A percentile compares a stretch with the other conserved stretches of the same genome.
Conservation (phyloP, 495 filamentous ascomycete genomes). For the Talaromyces wortmannii region DNA sequence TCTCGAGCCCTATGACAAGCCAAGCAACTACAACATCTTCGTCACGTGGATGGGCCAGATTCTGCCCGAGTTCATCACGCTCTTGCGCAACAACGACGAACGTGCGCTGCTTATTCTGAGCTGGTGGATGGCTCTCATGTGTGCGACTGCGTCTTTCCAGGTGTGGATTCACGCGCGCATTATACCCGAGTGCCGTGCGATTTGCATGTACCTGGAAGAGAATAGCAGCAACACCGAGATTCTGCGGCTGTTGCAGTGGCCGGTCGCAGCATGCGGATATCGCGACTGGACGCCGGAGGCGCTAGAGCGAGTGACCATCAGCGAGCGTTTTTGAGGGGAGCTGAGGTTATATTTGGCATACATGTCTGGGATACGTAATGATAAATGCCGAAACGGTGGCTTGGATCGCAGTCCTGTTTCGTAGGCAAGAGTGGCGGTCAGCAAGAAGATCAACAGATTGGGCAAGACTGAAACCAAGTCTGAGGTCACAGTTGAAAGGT, state of each 20-base stretch:
- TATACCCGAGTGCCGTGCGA: slow-evolving; percentile 35
- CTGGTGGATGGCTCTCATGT: slow-evolving; percentile 37
- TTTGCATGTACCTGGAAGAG: slow-evolving; percentile 36
- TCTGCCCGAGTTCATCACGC: slow-evolving; percentile 19
- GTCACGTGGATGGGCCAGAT: slow-evolving; percentile 30
- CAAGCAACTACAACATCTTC: slow-evolving; percentile 13
- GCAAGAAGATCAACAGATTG: no score
- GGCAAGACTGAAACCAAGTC: no score
- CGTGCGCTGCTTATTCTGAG: slow-evolving; percentile 35
- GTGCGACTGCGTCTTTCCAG: slow-evolving; percentile 22
- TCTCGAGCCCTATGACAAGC: slow-evolving; percentile 8
- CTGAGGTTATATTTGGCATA: neutral
- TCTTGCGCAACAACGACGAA: slow-evolving; percentile 29
- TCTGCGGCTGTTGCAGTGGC: slow-evolving; percentile 21
- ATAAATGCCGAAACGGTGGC: no score
- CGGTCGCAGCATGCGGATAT: slow-evolving; percentile 77
- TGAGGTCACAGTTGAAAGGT: no score
- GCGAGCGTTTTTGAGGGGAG: neutral
- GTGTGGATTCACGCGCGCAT: slow-evolving; percentile 29
- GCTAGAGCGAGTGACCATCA: neutral
- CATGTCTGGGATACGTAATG: no score
- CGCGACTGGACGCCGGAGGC: slow-evolving; percentile 7
- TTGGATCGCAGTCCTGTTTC: no score
- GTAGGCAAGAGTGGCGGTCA: no score
- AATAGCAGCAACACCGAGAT: slow-evolving; percentile 15